Conservation (phyloP, 306 rosid genomes). For the Vigna radiata region DNA sequence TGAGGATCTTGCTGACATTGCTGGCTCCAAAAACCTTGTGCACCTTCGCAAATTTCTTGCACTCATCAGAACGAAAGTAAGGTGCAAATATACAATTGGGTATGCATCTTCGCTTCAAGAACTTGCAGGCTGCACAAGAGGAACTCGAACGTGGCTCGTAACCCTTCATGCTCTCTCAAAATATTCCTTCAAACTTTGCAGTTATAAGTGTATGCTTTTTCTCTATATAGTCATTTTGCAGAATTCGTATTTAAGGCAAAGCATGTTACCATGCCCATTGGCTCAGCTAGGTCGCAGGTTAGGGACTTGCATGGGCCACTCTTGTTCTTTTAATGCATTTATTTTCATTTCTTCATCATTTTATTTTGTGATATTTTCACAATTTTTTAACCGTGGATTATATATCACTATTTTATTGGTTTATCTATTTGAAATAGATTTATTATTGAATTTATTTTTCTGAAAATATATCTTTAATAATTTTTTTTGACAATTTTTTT, state of each 20-base stretch:
- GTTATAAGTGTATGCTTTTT: slow-evolving; percentile 9
- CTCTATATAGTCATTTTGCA: slow-evolving; percentile 17
- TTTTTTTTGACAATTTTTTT: no score
- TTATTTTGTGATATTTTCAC: no score
- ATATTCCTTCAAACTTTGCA: not conserved
- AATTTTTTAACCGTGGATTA: no score
- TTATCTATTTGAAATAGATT: no score
- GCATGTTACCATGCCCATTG: slow-evolving; percentile 34
- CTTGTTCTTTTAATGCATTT: slow-evolving; percentile 31
- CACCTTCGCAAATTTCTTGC: slow-evolving; percentile 80
- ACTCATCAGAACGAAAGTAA: slow-evolving; percentile 79
- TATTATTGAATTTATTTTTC: no score
- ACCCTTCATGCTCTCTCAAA: slow-evolving; percentile 56
- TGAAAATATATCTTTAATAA: no score
- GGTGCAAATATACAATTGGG: slow-evolving; percentile 92
- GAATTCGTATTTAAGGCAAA: slow-evolving; percentile 31
- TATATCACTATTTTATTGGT: no score
- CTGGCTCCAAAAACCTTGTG: slow-evolving; percentile 98
- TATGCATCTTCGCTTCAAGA: slow-evolving; percentile 78
- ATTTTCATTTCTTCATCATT: no score
- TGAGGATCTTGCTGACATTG: slow-evolving; percentile 92
- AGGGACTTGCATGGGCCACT: slow-evolving; percentile 50
- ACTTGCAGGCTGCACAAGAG: slow-evolving; percentile 95
- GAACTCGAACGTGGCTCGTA: slow-evolving; percentile 83
- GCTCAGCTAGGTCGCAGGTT: slow-evolving; percentile 46